Base-by-base conservation (phyloP, 2,329 filamentous ascomycete species). In the Claviceps sp. region DNA sequence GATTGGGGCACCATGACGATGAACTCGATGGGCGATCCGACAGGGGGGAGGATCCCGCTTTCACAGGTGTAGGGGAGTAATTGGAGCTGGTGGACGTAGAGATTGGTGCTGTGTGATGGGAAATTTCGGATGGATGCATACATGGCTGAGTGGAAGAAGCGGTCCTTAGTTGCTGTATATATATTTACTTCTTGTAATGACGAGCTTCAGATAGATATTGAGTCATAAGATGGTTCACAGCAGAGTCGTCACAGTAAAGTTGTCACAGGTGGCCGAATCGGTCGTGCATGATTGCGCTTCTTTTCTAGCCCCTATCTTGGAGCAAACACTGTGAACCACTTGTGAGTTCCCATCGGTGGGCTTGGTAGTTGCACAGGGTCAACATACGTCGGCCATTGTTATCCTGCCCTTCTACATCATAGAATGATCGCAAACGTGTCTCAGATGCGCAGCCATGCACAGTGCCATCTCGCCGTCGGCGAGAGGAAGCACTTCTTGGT, bases 1-100 rank as follows among this genome's bases (percentile, higher is more conserved):
- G 66, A 68, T 16, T 68, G 66, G 66, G 61, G 62, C 1, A 57
- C 64, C 0, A 57, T 66, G 0, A 56, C 64, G 0, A 65, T 66
- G 64, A 67, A 62, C 38, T 62, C 62, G 0, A 61, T 63, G 60
- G 61, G 60, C 10, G 47, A 49, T 41, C n/a, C 44, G 2, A 13
- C 45, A 41, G 53, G 0, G 56, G 22, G 59, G 1, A 34, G 59
- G 19, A 61, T 61, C 30, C 46, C 38, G 17, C 37, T 45, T 39
- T 46, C 41, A 37, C 26, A 51, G 38, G 17, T 30, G 17, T 52
- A 50, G 41, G 44, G 24, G 13, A 46, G 6, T 3, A 48, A n/a
- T 13, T 42, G 22, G 22, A 24, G 14, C 34, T 16, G 24, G 30
- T 16, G 5, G 52, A 17, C 22, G 40, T 26, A 19, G 47, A 30